Conservation (phyloP, 2,329 filamentous ascomycete genomes). For the Neocatenulostroma microsporum region DNA sequence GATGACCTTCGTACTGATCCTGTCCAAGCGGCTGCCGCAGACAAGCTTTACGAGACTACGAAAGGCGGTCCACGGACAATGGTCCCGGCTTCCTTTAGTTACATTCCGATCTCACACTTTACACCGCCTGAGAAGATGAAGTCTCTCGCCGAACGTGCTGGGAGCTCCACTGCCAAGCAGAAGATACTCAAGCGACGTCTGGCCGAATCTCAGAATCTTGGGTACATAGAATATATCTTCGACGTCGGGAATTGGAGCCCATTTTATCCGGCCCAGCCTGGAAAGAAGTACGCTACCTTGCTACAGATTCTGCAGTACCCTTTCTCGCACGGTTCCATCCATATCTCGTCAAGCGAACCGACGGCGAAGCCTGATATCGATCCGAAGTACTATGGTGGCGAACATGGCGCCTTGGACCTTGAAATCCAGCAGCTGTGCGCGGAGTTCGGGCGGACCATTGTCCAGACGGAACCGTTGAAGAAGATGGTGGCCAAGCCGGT, state of each 20-base stretch:
- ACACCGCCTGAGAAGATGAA: background rate
- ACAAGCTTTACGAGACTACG: conserved; percentile 2
- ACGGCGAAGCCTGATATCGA: background rate
- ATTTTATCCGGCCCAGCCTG: background rate
- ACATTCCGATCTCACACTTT: conserved; percentile 3
- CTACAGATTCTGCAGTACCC: conserved; percentile 5
- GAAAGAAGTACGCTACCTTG: conserved; percentile 7
- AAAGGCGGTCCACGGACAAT: conserved; percentile 4
- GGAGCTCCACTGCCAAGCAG: background rate
- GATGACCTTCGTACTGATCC: background rate
- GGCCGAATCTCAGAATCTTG: background rate
- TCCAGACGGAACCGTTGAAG: background rate
- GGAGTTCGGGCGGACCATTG: background rate
- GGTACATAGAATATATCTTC: conserved; percentile 9
- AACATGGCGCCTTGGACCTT: background rate
- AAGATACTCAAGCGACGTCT: background rate
- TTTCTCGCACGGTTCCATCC: background rate
- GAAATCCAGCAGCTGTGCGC: background rate
- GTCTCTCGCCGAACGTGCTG: background rate
- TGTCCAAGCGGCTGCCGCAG: conserved; percentile 2
- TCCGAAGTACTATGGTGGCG: background rate
- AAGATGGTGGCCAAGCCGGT: background rate
- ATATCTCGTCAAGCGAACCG: background rate
- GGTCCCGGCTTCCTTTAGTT: conserved; percentile 3
- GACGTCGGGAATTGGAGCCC: conserved; percentile 8